Base-by-base conservation (phyloP, 495 filamentous ascomycete genomes). In the Poronia punctata region DNA sequence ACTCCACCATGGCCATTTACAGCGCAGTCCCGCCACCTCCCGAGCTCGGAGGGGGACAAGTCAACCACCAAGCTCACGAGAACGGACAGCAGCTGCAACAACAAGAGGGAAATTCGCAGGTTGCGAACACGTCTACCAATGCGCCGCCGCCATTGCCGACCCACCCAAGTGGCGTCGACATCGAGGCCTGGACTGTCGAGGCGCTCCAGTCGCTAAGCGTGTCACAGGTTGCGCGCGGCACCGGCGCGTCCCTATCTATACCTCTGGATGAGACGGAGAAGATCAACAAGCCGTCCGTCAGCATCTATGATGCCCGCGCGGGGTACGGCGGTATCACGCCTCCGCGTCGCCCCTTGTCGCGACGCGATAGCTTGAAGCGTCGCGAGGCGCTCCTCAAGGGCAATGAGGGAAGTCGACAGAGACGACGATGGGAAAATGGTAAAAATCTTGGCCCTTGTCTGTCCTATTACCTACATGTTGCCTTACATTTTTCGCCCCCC, bases 371-470 rank as follows among this genome's bases (percentile, higher is more conserved):
- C 45, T 53, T 62, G 49, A 59, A 58, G 27, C 53, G 52, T 27
- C 60, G 90, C 18, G 90, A 96, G 53, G 80, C 80, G 7, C 50
- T 93, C 35, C 65, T 88, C n/a, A 90, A 86, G 63, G 92, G 90
- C 34, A 94, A 88, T 49, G 87, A 95, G 54, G 92, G 92, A n/a
- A 88, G 78, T 45, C 75, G 90, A 29, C 78, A 88, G 40, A 73
- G 92, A 32, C 83, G 86, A 54, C 74, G 89, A 27, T 96, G 88
- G 88, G 92, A 98, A 67, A 98, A 98, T 61, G 88, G 88, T 95
- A 75, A 32, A 15, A 33, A 5, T 2, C 10, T 11, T 7, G 8
- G 4, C 12, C 7, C 20, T 38, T 43, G 12, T 32, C 37, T 35
- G 25, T 19, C 20, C 24, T 12, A 19, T n/a, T n/a, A n/a, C n/a